These are phyloP conservation scores for Phytomonas serpens DNA, from an alignment of 208 protist species.

Conservation along the genomic window DNA sequence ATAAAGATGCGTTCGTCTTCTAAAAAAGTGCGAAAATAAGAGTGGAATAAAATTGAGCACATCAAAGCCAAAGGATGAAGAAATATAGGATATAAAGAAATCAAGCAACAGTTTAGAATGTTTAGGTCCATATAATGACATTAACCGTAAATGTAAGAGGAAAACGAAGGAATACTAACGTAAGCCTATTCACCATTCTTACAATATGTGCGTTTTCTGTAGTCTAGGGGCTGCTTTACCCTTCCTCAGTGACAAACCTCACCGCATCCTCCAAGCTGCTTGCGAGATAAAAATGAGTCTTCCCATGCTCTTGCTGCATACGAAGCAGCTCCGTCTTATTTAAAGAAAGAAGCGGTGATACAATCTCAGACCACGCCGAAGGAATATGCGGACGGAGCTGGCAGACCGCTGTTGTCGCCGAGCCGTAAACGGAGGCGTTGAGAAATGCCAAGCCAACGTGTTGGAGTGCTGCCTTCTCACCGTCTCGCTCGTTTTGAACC, in stretches of 20 bases:
- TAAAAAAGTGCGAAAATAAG: not conserved
- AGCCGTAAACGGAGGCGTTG: conserved; percentile 75
- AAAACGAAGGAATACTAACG: not conserved
- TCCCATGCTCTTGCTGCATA: conserved; percentile 50
- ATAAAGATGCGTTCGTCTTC: not conserved
- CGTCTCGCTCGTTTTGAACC: conserved; percentile 25
- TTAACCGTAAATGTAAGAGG: not conserved
- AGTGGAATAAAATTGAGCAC: not conserved
- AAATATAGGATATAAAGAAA: not conserved
- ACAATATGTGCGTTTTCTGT: not conserved
- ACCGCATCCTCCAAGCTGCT: conserved; percentile 22
- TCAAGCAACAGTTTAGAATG: not conserved
- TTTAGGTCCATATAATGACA: not conserved
- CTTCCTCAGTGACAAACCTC: not conserved
- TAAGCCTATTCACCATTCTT: not conserved
- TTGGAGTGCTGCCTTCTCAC: conserved; percentile 17
- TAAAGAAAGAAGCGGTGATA: conserved; percentile 14
- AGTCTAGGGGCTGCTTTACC: not conserved
- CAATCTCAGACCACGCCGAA: not conserved
- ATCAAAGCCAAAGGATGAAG: not conserved
- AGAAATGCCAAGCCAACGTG: conserved; percentile 49
- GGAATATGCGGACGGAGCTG: conserved; percentile 27
- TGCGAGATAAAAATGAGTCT: conserved; percentile 26
- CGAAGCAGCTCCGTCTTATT: conserved; percentile 17
- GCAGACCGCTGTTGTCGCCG: conserved; percentile 36